Evolutionary conservation across 441 rosid species (phyloP), one percentile per base, ranked within the genome.

Genomic region (Populus hybrid): DNA sequence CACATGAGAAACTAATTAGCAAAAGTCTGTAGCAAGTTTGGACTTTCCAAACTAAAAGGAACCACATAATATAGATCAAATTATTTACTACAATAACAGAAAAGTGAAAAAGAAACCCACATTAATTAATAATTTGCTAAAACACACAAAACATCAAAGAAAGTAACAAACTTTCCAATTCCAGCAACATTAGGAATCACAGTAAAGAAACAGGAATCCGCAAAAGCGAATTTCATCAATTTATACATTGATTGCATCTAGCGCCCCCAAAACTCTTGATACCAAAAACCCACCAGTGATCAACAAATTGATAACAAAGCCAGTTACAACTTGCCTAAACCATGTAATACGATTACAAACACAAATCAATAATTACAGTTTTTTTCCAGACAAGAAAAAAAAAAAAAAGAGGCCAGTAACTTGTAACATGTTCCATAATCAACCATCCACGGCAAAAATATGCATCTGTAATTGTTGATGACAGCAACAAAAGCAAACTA

Each of bases 201-300:
- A 33, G 50, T 24, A 72, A 65, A 2, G 66, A 36, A 61, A 56
- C 26, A 5, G 71, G 23, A 70, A 63, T 28, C 74, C 28, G 21
- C 50, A 29, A 69, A 56, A 59, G 21, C 61, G 61, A 14, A 2
- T 16, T 50, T 50, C 59, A 50, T 50, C 20, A 50, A 50, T 1
- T 36, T 33, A n/a, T 9, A 16, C 69, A 56, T 64, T 71, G 42
- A 74, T 29, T 29, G 31, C 31, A 64, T 64, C 70, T 29, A 28
- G 63, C 31, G 31, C 31, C 23, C 38, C 16, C 73, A 40, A 23
- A 76, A 56, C 50, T 50, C 69, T 68, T 28, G 69, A 82, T 61
- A 64, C 35, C 71, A 68, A 69, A 74, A 75, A 73, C 80, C 76
- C 71, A 75, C 65, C 69, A 28, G 9, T 28, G 7, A 14, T 65